phyloP scores from a whole-genome alignment of 495 filamentous ascomycete genomes.

The Xylaria cubensis region DNA sequence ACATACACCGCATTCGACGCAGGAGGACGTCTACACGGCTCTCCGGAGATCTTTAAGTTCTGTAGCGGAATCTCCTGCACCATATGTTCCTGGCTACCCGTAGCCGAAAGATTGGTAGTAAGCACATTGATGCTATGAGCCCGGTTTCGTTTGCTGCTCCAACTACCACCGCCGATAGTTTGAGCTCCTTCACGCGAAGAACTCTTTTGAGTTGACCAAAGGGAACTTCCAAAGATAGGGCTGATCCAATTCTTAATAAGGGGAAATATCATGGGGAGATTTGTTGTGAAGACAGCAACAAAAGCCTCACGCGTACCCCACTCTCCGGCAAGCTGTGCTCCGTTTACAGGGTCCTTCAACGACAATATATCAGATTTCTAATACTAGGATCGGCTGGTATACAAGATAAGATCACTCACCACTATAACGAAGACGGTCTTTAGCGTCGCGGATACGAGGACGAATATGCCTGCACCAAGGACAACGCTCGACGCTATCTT shows the following conservation, averaged over 20 bases:
- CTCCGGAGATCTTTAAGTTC: slow-evolving; percentile 28
- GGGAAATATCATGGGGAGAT: slow-evolving; percentile 60
- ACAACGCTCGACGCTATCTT: slow-evolving; percentile 56
- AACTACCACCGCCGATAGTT: slow-evolving; percentile 9
- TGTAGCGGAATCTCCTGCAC: slow-evolving; percentile 46
- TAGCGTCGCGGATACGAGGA: slow-evolving; percentile 56
- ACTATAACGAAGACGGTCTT: slow-evolving; percentile 57
- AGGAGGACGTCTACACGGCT: not conserved
- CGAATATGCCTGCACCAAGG: slow-evolving; percentile 58
- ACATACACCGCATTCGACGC: slow-evolving; percentile 2
- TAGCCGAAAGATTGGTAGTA: slow-evolving; percentile 43
- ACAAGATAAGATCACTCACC: slow-evolving; percentile 36
- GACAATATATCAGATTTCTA: not conserved
- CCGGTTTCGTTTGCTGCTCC: not conserved
- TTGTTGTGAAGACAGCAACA: slow-evolving; percentile 60
- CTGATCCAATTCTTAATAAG: slow-evolving; percentile 47
- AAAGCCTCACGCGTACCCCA: slow-evolving; percentile 63
- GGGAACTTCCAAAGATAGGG: slow-evolving; percentile 43
- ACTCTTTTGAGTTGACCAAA: slow-evolving; percentile 23
- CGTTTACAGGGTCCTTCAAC: slow-evolving; percentile 51
- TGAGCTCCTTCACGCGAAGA: not conserved
- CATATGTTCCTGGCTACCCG: slow-evolving; percentile 49
- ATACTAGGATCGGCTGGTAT: not conserved
- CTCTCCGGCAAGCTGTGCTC: slow-evolving; percentile 53
- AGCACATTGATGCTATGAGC: slow-evolving; percentile 12